phyloP scores from a whole-genome alignment of 176 grass and related monocot species.

The Phragmites australis region DNA sequence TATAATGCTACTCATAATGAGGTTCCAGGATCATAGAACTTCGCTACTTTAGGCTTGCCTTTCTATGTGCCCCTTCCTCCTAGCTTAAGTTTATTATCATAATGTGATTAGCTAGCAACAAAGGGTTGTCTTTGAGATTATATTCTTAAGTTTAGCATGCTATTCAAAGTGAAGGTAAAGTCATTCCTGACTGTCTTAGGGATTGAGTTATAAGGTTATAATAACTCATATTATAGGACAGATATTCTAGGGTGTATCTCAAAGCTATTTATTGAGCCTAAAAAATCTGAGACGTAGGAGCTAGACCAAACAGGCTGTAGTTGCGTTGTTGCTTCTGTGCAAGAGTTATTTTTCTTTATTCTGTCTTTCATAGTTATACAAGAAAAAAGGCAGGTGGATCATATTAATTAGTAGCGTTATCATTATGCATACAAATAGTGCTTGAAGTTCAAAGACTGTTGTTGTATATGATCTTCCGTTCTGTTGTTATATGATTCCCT shows the following conservation, averaged over 20 bases:
- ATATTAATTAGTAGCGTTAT: conserved; percentile 11
- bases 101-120: background rate
- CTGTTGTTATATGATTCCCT: conserved; percentile 18
- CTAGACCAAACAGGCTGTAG: background rate
- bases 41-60: background rate
- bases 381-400: background rate
- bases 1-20: background rate
- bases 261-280: background rate
- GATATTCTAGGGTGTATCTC: background rate
- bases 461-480: conserved; percentile 10
- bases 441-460: background rate
- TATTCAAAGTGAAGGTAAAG: background rate
- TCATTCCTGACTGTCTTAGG: background rate
- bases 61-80: background rate
- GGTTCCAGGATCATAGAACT: background rate
- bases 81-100: background rate
- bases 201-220: background rate
- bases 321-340: background rate
- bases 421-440: background rate
- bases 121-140: background rate
- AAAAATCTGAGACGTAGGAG: background rate
- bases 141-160: background rate
- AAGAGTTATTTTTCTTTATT: background rate
- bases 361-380: background rate
- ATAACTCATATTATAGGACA: background rate